Evolutionary conservation across 192 early-diverging fungal genomes (phyloP).

Genomic region (Mortierella hygrophila): DNA sequence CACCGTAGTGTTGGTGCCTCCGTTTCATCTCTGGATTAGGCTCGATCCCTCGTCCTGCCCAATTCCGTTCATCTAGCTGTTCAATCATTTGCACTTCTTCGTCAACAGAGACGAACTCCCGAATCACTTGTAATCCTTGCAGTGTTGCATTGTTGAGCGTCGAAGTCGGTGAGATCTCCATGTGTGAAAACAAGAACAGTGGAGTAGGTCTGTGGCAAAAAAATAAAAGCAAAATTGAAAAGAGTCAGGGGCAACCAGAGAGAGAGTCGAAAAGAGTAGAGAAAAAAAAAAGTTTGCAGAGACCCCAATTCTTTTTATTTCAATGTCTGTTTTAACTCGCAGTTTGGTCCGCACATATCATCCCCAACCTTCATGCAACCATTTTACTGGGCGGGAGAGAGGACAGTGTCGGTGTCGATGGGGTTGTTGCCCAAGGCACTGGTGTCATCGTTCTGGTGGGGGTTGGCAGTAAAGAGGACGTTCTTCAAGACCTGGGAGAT

Average conservation of each 20-base stretch:
- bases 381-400: not conserved
- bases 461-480: constrained; percentile 72
- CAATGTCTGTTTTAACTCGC: not conserved
- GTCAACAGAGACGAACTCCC: constrained; percentile 60
- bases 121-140: constrained; percentile 58
- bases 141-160: not conserved
- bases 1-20: constrained; percentile 78
- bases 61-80: constrained; percentile 55
- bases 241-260: not conserved
- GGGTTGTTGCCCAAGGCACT: constrained; percentile 8
- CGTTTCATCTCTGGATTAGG: constrained; percentile 78
- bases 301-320: not conserved
- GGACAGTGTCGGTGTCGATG: not conserved
- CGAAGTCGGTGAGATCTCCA: not conserved
- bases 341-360: not conserved
- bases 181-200: not conserved
- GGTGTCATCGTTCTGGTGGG: constrained; percentile 24
- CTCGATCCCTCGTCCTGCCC: constrained; percentile 70
- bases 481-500: constrained; percentile 90
- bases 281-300: not conserved
- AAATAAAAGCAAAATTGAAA: not conserved
- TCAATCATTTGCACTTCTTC: constrained; percentile 64
- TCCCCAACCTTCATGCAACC: not conserved
- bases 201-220: not conserved
- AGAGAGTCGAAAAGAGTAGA: not conserved